Percentiles rank a stretch among this genome's conserved stretches.
Conservation (phyloP, 2,329 filamentous ascomycete species). For the Sporothrix variecibatus region DNA sequence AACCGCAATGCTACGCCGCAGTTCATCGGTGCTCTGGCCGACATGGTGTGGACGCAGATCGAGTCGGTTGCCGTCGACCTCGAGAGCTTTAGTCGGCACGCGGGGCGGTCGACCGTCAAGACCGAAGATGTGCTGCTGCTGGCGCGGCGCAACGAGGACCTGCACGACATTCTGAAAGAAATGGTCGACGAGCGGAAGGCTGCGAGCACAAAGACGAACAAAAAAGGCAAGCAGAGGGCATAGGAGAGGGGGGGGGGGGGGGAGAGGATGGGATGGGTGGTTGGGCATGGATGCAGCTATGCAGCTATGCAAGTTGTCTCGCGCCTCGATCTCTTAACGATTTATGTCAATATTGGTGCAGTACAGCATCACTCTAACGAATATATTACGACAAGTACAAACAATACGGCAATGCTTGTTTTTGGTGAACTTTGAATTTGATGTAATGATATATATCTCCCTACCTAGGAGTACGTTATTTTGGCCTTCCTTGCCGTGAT, state of each 20-base stretch:
- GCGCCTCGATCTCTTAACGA: background rate
- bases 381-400: background rate
- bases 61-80: constrained; percentile 60
- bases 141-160: constrained; percentile 80
- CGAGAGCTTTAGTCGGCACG: constrained; percentile 68
- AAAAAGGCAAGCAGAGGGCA: constrained; percentile 35
- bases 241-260: background rate
- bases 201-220: constrained; percentile 41
- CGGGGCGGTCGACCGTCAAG: constrained; percentile 75
- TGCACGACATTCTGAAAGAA: constrained; percentile 73
- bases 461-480: background rate
- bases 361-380: background rate
- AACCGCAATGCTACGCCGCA: constrained; percentile 87
- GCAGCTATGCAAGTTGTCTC: no score
- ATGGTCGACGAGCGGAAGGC: constrained; percentile 64
- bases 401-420: background rate
- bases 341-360: background rate
- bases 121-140: constrained; percentile 87
- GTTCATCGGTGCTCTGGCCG: constrained; percentile 83
- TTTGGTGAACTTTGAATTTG: background rate
- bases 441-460: background rate
- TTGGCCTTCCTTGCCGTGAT: background rate
- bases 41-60: constrained; percentile 85
- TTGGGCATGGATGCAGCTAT: no score
- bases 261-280: no score